phyloP scores from a whole-genome alignment of 225 moss, liverwort and hornwort species.

The Pseudoscleropodium purum region DNA sequence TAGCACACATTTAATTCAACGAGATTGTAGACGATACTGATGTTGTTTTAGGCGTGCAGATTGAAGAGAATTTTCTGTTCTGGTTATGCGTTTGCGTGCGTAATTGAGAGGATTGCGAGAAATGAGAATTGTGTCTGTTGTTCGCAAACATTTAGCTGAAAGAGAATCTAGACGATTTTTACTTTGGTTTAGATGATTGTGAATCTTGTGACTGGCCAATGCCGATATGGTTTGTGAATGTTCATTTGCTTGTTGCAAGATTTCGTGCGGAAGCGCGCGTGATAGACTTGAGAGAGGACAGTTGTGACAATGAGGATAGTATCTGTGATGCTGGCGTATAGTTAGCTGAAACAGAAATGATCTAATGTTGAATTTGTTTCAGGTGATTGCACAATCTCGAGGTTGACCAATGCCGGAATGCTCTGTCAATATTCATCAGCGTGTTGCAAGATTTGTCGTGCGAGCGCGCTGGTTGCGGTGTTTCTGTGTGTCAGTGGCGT shows the following conservation, averaged over 20 bases:
- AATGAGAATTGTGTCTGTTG: neutral
- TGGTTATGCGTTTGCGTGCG: neutral
- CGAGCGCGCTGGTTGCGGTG: neutral
- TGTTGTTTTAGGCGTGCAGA: neutral
- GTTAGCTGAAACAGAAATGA: neutral
- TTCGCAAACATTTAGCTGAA: neutral
- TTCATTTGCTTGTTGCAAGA: neutral
- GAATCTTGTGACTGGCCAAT: neutral
- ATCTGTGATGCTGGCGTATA: neutral
- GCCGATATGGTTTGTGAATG: neutral
- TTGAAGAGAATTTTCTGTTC: neutral
- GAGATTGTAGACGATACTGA: neutral
- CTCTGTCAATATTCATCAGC: neutral
- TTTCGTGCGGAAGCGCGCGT: neutral
- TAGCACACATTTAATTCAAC: neutral
- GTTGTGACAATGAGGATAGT: neutral
- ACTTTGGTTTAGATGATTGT: neutral
- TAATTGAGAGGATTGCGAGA: neutral
- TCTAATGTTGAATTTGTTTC: neutral
- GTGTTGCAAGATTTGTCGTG: neutral
- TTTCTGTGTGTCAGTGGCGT: neutral
- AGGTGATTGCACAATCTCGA: neutral
- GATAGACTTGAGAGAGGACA: neutral
- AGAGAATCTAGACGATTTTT: neutral
- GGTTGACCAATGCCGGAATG: neutral